phyloP scores from a whole-genome alignment of 306 rosid genomes.

The Casuarina glauca region DNA sequence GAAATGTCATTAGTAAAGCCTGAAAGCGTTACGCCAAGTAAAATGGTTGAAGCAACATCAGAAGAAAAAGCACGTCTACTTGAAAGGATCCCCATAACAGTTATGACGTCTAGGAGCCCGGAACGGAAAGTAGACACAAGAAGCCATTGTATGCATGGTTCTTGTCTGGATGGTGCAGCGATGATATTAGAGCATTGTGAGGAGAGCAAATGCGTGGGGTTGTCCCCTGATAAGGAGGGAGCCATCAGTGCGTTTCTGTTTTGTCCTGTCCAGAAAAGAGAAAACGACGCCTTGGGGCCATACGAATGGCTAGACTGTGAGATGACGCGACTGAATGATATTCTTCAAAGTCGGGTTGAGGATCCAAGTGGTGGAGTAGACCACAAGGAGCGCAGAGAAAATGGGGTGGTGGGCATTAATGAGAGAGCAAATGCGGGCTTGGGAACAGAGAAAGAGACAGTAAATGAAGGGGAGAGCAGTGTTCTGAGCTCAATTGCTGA shows the following conservation, averaged over 20 bases:
- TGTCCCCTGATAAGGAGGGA: neutral
- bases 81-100: slow-evolving; percentile 27
- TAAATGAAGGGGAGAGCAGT: slow-evolving; percentile 20
- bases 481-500: slow-evolving; percentile 39
- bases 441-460: slow-evolving; percentile 21
- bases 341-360: slow-evolving; percentile 33
- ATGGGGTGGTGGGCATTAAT: slow-evolving; percentile 21
- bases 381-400: slow-evolving; percentile 19
- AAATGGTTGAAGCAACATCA: slow-evolving; percentile 10
- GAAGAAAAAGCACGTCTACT: slow-evolving; percentile 7
- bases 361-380: slow-evolving; percentile 19
- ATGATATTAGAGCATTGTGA: neutral
- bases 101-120: slow-evolving; percentile 2
- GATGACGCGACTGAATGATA: slow-evolving; percentile 28
- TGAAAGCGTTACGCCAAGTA: neutral
- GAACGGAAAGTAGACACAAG: neutral
- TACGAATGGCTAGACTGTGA: slow-evolving; percentile 48
- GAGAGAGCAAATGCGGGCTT: slow-evolving; percentile 5
- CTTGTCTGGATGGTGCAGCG: slow-evolving; percentile 11
- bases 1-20: neutral
- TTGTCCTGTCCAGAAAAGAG: slow-evolving; percentile 20
- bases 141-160: slow-evolving; percentile 4
- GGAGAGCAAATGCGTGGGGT: neutral
- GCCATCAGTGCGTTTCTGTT: neutral
- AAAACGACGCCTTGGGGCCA: slow-evolving; percentile 41